Evolutionary conservation across 306 rosid species (phyloP).

Genomic region (Inga oerstediana): DNA sequence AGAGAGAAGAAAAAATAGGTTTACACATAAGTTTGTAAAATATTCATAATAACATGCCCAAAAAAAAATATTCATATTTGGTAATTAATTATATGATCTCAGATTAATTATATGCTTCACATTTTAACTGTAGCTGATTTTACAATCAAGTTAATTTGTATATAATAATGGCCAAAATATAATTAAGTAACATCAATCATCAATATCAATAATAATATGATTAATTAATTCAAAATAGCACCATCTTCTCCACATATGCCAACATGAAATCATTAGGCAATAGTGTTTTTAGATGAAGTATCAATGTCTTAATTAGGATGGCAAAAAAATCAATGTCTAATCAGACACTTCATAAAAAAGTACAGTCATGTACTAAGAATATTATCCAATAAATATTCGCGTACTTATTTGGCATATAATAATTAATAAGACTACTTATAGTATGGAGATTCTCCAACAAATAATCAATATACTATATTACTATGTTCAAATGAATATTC

Average conservation of each 20-base stretch:
- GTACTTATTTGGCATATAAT: not conserved
- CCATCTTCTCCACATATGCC: not conserved
- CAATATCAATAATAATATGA: not conserved
- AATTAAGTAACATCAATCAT: not conserved
- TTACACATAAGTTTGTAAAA: too few species aligned
- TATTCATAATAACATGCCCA: too few species aligned
- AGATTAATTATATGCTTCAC: not conserved
- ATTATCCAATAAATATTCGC: not conserved
- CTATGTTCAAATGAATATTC: not conserved
- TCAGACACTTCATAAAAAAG: not conserved
- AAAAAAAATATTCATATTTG: too few species aligned
- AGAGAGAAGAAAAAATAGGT: too few species aligned
- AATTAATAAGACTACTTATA: not conserved
- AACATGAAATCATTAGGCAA: conserved; percentile 22
- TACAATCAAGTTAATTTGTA: not conserved
- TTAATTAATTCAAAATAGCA: not conserved
- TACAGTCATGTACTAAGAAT: not conserved
- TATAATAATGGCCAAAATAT: not conserved
- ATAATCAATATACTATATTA: too few species aligned
- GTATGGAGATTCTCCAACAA: not conserved
- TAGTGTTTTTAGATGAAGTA: conserved; percentile 8
- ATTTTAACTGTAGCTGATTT: not conserved
- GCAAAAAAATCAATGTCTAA: too few species aligned
- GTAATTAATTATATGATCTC: not conserved
- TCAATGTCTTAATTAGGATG: not conserved